phyloP scores from a whole-genome alignment of 768 basidiomycete genomes.

The Kwoniella pini region DNA sequence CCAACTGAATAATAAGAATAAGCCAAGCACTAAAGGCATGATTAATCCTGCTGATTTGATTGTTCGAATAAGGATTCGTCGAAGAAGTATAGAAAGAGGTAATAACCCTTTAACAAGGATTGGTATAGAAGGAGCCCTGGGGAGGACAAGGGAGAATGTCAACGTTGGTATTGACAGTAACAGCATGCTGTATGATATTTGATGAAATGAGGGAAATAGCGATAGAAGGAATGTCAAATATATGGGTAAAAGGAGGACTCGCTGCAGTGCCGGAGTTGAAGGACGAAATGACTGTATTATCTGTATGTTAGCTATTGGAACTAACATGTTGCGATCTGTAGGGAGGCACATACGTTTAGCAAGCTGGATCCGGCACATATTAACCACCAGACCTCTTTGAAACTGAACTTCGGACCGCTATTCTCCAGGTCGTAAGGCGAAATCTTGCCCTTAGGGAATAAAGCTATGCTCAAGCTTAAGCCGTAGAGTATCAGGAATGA shows the following conservation, averaged over 20 bases:
- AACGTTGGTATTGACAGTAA: constrained; percentile 32
- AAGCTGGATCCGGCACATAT: constrained; percentile 5
- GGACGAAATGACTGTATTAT: constrained; percentile 2
- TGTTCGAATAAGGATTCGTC: constrained; percentile 7
- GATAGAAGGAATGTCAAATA: constrained; percentile 13
- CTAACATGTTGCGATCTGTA: background rate
- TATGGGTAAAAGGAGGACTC: constrained; percentile 18
- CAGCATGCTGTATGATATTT: constrained; percentile 19
- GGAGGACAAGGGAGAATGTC: constrained; percentile 29
- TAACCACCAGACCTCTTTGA: constrained; percentile 19
- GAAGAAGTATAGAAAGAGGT: constrained; percentile 26
- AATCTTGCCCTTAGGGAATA: constrained; percentile 19
- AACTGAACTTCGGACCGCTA: too few species aligned
- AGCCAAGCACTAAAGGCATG: constrained; percentile 25
- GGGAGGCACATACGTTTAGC: constrained; percentile 8
- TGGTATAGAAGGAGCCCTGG: constrained; percentile 26
- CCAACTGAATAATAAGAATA: constrained; percentile 30
- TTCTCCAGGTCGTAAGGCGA: constrained; percentile 11
- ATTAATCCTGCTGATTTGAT: constrained; percentile 21
- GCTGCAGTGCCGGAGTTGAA: background rate
- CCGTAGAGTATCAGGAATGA: constrained; percentile 26
- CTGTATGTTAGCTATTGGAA: background rate
- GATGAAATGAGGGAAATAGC: background rate
- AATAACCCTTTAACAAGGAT: constrained; percentile 17
- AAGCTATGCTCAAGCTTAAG: constrained; percentile 22